phyloP scores from a whole-genome alignment of 2,329 filamentous ascomycete genomes.

The Claviceps purpurea region DNA sequence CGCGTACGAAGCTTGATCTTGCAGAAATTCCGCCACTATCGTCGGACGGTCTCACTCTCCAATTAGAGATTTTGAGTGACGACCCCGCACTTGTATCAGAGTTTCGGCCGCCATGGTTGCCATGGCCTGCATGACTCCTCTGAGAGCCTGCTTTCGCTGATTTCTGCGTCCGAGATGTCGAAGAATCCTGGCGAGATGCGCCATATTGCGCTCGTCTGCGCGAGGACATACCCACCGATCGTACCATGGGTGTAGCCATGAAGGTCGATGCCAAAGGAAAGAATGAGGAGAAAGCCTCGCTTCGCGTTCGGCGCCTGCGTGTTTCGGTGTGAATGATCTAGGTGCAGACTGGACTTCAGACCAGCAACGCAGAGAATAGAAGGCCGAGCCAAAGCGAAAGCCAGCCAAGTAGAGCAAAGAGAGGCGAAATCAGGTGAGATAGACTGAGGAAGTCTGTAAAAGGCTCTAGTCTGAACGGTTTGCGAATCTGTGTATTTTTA shows the following conservation, averaged over 20 bases:
- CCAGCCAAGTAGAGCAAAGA: not conserved
- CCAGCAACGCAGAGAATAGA: too few species aligned
- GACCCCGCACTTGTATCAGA: not conserved
- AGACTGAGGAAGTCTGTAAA: too few species aligned
- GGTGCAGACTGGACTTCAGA: too few species aligned
- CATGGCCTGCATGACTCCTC: not conserved
- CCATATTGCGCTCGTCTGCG: not conserved
- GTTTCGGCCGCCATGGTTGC: not conserved
- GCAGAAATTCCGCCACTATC: not conserved
- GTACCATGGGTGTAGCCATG: not conserved
- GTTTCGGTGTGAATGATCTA: too few species aligned
- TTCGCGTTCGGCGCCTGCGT: not conserved
- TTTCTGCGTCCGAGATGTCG: not conserved
- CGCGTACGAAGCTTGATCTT: not conserved
- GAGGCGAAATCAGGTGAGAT: too few species aligned
- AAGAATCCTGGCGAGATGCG: not conserved
- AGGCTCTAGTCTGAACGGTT: not conserved
- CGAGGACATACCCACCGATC: conserved; percentile 1
- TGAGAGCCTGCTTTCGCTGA: not conserved
- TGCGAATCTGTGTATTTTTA: not conserved
- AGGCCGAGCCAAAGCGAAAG: not conserved
- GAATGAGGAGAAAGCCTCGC: not conserved
- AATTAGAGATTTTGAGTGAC: conserved; percentile 4
- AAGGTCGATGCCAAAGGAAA: not conserved
- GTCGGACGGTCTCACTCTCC: conserved; percentile 3